Conservation (phyloP, 2,329 filamentous ascomycete species). For the Diaporthe citriasiana region DNA sequence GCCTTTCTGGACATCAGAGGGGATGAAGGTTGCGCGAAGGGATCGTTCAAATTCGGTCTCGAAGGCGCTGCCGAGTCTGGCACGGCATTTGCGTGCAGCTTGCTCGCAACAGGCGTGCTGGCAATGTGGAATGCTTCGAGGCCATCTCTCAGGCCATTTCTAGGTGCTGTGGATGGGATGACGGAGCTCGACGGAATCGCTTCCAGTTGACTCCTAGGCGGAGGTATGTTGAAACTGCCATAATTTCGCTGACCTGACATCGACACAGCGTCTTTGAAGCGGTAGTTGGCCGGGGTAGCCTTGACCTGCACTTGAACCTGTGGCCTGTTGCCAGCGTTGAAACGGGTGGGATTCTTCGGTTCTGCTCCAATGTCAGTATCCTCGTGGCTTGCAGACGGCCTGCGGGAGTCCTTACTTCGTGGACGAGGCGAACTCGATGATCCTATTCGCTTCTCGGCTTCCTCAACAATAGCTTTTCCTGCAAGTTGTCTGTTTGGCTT, state of each 20-base stretch:
- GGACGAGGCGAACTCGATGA: slow-evolving; percentile 60
- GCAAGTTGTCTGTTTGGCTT: slow-evolving; percentile 82
- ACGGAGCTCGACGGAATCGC: slow-evolving; percentile 46
- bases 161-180: slow-evolving; percentile 47
- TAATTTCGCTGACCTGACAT: slow-evolving; percentile 47
- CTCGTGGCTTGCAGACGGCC: not conserved
- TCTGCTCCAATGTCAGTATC: slow-evolving; percentile 54
- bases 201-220: slow-evolving; percentile 22
- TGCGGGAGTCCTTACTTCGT: slow-evolving; percentile 61
- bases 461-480: slow-evolving; percentile 76
- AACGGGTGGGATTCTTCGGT: slow-evolving; percentile 64
- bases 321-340: slow-evolving; percentile 48
- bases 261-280: slow-evolving; percentile 66
- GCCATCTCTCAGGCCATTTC: slow-evolving; percentile 31
- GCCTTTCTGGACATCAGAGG: slow-evolving; percentile 42
- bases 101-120: slow-evolving; percentile 43
- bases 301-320: slow-evolving; percentile 62
- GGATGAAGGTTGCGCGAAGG: slow-evolving; percentile 42
- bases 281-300: slow-evolving; percentile 69
- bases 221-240: slow-evolving; percentile 45
- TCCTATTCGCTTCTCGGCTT: slow-evolving; percentile 70
- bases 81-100: slow-evolving; percentile 47
- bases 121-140: slow-evolving; percentile 43
- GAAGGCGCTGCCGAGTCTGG: slow-evolving; percentile 38
- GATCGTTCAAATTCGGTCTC: slow-evolving; percentile 19